phyloP scores from a whole-genome alignment of 2,329 filamentous ascomycete species.

The Diaporthe capsici region DNA sequence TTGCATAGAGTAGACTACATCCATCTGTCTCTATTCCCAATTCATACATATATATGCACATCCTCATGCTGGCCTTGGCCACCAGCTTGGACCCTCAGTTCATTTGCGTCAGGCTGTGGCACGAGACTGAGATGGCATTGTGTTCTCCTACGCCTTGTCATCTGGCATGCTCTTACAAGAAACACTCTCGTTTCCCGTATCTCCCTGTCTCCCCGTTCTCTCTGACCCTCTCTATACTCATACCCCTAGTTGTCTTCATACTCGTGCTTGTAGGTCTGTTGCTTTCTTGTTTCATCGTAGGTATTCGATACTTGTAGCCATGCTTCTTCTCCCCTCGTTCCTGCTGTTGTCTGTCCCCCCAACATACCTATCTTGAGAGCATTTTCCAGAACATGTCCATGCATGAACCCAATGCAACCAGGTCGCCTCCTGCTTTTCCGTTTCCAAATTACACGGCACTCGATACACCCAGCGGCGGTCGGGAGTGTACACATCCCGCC shows the following conservation, averaged over 20 bases:
- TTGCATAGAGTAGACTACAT: not conserved
- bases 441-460: slow-evolving; percentile 26
- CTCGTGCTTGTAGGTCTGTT: slow-evolving; percentile 23
- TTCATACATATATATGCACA: not conserved
- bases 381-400: slow-evolving; percentile 24
- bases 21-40: not conserved
- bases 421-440: slow-evolving; percentile 33
- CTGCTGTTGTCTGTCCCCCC: not conserved
- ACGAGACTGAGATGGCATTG: slow-evolving; percentile 13
- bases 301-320: slow-evolving; percentile 35
- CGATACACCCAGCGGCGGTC: slow-evolving; percentile 23
- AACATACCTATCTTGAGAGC: not conserved
- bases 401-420: slow-evolving; percentile 26
- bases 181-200: not conserved
- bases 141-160: slow-evolving; percentile 14
- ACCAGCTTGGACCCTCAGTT: no score
- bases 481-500: slow-evolving; percentile 11
- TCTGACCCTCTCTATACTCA: not conserved
- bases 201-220: not conserved
- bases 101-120: not conserved
- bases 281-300: slow-evolving; percentile 31
- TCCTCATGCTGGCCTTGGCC: not conserved
- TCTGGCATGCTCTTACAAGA: not conserved
- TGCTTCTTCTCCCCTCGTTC: slow-evolving; percentile 13
- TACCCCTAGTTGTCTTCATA: not conserved